Evolutionary conservation across 306 rosid genomes (phyloP).

Genomic region (Vachellia pachyceras): DNA sequence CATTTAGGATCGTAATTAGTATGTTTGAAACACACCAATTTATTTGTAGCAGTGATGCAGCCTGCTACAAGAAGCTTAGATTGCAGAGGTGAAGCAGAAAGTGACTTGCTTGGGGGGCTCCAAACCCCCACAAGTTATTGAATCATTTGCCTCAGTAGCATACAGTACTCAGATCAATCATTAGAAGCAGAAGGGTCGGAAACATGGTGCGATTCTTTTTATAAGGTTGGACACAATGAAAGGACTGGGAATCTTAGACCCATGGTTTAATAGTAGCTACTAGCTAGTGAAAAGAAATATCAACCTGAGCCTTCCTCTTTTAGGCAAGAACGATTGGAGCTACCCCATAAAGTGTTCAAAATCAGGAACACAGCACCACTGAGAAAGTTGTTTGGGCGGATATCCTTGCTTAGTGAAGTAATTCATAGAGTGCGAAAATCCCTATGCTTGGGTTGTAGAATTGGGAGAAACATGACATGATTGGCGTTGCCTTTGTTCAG

Average conservation of each 20-base stretch:
- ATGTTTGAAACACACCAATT: not conserved
- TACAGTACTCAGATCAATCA: not conserved
- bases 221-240: not conserved
- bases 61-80: not conserved
- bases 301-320: not conserved
- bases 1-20: too few relatives aligned
- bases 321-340: not conserved
- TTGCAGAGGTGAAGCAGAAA: not conserved
- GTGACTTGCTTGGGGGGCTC: not conserved
- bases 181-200: not conserved
- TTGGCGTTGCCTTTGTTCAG: too few relatives aligned
- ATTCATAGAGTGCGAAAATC: too few relatives aligned
- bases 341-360: not conserved
- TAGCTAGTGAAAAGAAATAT: not conserved
- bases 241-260: not conserved
- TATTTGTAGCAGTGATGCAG: too few relatives aligned
- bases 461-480: too few relatives aligned
- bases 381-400: not conserved
- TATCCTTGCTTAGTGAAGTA: too few relatives aligned
- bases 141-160: not conserved
- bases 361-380: not conserved
- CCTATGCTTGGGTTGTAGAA: too few relatives aligned
- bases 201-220: not conserved
- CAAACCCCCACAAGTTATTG: not conserved
- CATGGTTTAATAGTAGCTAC: not conserved